Conservation (phyloP, 768 basidiomycete species). For the Suillus clintonianus region DNA sequence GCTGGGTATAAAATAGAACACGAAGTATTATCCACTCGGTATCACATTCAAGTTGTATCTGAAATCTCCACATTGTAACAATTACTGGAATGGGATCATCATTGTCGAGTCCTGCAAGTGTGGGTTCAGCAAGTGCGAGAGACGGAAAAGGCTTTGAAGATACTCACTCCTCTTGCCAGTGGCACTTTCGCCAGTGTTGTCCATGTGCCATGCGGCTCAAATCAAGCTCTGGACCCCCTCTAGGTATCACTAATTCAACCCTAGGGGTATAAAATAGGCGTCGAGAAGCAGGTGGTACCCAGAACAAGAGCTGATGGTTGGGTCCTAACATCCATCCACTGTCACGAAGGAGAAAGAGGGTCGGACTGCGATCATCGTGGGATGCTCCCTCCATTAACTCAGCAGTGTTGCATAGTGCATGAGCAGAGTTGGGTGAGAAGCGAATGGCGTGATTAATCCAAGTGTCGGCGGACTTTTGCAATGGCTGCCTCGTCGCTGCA, state of each 20-base stretch:
- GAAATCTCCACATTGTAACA: background rate
- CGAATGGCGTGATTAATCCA: background rate
- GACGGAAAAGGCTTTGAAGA: background rate
- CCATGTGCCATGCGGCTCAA: conserved; percentile 6
- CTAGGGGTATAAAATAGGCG: background rate
- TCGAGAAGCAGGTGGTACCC: conserved; percentile 3
- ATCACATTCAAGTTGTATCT: background rate
- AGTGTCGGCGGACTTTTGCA: background rate
- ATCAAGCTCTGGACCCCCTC: background rate
- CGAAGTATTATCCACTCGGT: background rate
- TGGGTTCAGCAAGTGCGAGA: background rate
- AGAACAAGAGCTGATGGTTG: background rate
- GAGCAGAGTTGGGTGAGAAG: background rate
- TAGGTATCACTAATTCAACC: background rate
- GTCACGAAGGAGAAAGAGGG: background rate
- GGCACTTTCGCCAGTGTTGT: background rate
- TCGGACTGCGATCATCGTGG: background rate
- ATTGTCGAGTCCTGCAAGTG: background rate
- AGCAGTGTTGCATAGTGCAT: background rate
- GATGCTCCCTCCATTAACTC: background rate
- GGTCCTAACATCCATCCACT: background rate
- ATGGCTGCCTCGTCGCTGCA: too few species aligned
- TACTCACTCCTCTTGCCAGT: background rate
- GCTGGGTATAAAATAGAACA: background rate
- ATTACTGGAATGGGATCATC: too few species aligned